Percentiles rank a stretch among this genome's conserved stretches.
phyloP scores from a whole-genome alignment of 1,139 yeast species.

The Taiozyma sp. region DNA sequence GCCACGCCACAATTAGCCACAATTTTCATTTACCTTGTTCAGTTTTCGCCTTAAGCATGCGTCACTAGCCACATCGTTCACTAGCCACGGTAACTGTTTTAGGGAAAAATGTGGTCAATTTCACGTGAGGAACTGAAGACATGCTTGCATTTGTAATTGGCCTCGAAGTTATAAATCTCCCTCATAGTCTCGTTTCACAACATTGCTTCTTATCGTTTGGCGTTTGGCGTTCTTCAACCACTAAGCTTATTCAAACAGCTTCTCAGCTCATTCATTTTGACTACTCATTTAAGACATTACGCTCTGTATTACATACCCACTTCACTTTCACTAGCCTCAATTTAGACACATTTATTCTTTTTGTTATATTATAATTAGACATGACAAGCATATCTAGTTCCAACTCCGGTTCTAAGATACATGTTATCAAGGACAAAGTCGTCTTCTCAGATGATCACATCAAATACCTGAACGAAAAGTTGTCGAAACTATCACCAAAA shows the following conservation, averaged over 20 bases:
- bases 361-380: neutral
- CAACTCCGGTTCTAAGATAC: constrained; percentile 2
- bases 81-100: constrained; percentile 8
- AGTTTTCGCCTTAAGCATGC: neutral
- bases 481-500: constrained; percentile 55
- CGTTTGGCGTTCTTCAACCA: neutral
- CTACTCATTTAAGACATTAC: neutral
- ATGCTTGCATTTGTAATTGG: neutral
- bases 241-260: neutral
- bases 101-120: constrained; percentile 10
- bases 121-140: constrained; percentile 9
- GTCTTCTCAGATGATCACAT: constrained; percentile 45
- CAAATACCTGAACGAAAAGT: constrained; percentile 57
- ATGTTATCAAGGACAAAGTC: constrained; percentile 22
- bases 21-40: neutral
- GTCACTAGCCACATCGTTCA: neutral
- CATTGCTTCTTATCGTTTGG: neutral
- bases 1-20: constrained; percentile 2
- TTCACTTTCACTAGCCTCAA: neutral
- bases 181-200: neutral
- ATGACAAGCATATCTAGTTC: neutral
- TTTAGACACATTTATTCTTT: neutral
- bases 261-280: neutral
- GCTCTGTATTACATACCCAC: neutral
- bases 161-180: neutral